Evolutionary conservation across 2,329 filamentous ascomycete species (phyloP), one percentile per base, ranked within the genome.

Genomic region (Colletotrichum tanaceti): DNA sequence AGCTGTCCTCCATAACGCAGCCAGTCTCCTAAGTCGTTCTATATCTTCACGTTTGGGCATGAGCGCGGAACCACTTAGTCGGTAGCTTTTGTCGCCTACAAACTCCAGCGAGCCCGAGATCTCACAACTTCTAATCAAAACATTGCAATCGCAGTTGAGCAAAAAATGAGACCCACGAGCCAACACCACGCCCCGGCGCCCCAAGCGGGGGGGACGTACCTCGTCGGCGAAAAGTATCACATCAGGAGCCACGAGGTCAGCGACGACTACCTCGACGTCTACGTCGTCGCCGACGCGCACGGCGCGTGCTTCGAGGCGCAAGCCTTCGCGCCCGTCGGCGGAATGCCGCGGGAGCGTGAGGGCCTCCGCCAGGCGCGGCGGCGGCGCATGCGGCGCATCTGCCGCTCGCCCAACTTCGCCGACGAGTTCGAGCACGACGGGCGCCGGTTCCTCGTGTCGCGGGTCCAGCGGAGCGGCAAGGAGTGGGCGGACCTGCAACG

Each of bases 381-480:
- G 52, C 52, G 60, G 10, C 60, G 60, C 3, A 49, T 63, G 52
- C 43, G 39, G 13, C 60, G 60, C 32, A 63, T 63, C 24, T 28
- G 16, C 20, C 41, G 60, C 20, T 63, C 60, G 5, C 41, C 39
- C 28, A 63, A 63, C 50, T 63, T 63, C 14, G 16, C 50, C 5
- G 60, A 38, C n/a, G 60, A 57, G 22, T 49, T 63, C 32, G 41
- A 57, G 52, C 60, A 63, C 5, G 60, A 9, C 5, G 60, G 60
- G 7, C 60, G 41, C 41, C 60, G 50, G 4, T 49, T 57, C 18
- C 13, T 57, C 28, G 60, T 57, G 10, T 63, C 60, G n/a, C 46
- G 11, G 28, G 41, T 63, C 22, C 28, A 28, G 6, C 55, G 60
- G 20, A 63, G 28, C 32, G 52, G 38, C n/a, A 57, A 63, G 41